Conservation (phyloP, 1,284 basidiomycete genomes). For the Xerocomus nothofagi region DNA sequence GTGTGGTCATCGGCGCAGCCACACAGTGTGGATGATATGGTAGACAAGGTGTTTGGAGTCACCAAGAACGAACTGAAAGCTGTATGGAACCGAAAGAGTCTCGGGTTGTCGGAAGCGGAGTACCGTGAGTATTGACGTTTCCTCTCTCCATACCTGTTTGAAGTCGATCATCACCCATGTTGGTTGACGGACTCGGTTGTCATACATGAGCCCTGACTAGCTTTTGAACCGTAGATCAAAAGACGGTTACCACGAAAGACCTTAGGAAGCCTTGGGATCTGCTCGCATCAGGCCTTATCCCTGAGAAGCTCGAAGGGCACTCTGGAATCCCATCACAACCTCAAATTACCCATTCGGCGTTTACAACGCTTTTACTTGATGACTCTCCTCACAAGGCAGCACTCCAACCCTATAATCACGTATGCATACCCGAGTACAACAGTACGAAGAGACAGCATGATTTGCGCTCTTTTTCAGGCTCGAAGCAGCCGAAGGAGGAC, state of each 20-base stretch:
- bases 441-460: constrained; percentile 46
- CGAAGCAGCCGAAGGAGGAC: constrained; percentile 12
- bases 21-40: constrained; percentile 75
- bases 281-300: constrained; percentile 14
- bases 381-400: constrained; percentile 78
- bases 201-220: constrained; percentile 2
- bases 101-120: constrained; percentile 57
- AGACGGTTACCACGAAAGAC: constrained; percentile 75
- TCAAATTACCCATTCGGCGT: constrained; percentile 50
- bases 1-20: constrained; percentile 88
- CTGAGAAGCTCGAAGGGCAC: neutral
- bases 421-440: constrained; percentile 72
- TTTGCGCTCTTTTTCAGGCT: constrained; percentile 30
- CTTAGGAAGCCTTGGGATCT: constrained; percentile 68
- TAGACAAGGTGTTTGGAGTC: constrained; percentile 53
- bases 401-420: constrained; percentile 79
- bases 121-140: constrained; percentile 53
- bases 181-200: neutral
- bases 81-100: constrained; percentile 78
- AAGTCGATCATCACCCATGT: neutral
- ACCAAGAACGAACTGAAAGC: constrained; percentile 50
- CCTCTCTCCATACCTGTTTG: neutral
- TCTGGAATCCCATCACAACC: constrained; percentile 5
- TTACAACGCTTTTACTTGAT: constrained; percentile 77
- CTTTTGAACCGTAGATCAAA: constrained; percentile 46